Base-by-base conservation (phyloP, 2,329 filamentous ascomycete species). In the Apiospora koreana region DNA sequence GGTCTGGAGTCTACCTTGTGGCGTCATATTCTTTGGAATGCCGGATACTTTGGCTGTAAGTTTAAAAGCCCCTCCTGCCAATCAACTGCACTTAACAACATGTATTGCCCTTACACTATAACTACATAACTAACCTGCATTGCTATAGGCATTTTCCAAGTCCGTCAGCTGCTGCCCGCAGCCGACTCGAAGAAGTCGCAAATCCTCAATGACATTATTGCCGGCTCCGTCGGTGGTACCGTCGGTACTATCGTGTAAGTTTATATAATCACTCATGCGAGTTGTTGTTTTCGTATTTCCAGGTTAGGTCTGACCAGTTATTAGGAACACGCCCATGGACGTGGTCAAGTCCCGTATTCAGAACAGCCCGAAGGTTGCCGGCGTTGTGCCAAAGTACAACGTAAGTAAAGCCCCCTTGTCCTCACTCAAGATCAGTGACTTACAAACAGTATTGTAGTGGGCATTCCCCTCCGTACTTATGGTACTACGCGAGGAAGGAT, bases 321-420 rank as follows among this genome's bases (percentile, higher is more conserved):
- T 98, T 50, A 80, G 98, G 73, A 99, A 99, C 87, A 98, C 95
- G 2, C 94, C 95, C 70, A 91, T 97, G 90, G 95, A 98, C 79
- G 95, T 98, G 25, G 95, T 98, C 84, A 99, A 99, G 89, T 97
- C 93, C 75, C 92, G 96, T 73, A 99, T 99, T 76, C 96, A 99
- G 84, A 99, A 99, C 85, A 94, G 90, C 69, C 87, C 93, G 75
- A 95, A 93, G 86, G 85, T 97, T 48, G 81, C 92, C n/a, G 96
- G 96, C 6, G 86, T 89, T 69, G 84, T 90, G 28, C 93, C 93
- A 79, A 99, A 99, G 88, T 99, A 99, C 86, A 98, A 98, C 46
- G 66, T 68, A 54, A 14, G 45, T 54, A 43, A 67, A 67, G 18
- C 42, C n/a, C n/a, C n/a, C 14, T 14, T 35, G 18, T 35, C 25